These are phyloP conservation scores for Nakazawaea ambrosiae DNA, from an alignment of 805 yeast species.

Conservation along the genomic window DNA sequence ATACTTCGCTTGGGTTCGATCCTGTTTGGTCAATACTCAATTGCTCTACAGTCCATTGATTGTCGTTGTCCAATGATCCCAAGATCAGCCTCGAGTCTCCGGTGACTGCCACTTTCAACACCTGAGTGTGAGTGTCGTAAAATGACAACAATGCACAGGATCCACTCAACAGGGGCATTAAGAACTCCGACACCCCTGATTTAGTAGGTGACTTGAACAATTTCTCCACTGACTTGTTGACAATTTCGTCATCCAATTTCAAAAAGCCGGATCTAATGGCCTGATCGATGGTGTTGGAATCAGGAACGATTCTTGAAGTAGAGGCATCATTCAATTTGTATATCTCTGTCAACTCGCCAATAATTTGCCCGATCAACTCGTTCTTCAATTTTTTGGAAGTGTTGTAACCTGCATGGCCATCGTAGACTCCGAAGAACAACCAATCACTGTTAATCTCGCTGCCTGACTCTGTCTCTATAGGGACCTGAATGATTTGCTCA, in stretches of 20 bases:
- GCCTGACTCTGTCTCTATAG: slow-evolving; percentile 57
- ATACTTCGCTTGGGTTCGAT: slow-evolving; percentile 80
- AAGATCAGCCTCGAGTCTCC: slow-evolving; percentile 94
- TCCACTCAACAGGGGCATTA: slow-evolving; percentile 93
- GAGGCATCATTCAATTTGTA: slow-evolving; percentile 46
- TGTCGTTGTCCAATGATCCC: slow-evolving; percentile 58
- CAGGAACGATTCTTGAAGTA: slow-evolving; percentile 50
- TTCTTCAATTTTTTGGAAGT: slow-evolving; percentile 84
- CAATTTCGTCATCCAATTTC: slow-evolving; percentile 81
- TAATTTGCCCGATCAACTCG: slow-evolving; percentile 68
- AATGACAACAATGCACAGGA: slow-evolving; percentile 87
- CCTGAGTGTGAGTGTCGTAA: slow-evolving; percentile 68
- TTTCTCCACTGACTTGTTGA: slow-evolving; percentile 62
- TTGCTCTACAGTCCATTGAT: slow-evolving; percentile 83
- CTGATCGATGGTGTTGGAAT: slow-evolving; percentile 62
- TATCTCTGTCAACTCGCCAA: slow-evolving; percentile 63
- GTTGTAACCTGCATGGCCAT: slow-evolving; percentile 96
- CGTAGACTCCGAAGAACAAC: slow-evolving; percentile 93
- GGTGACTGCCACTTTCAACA: slow-evolving; percentile 84
- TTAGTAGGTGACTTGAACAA: slow-evolving; percentile 60
- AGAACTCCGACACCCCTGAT: slow-evolving; percentile 61
- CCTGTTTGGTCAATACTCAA: slow-evolving; percentile 93
- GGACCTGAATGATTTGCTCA: slow-evolving; percentile 72
- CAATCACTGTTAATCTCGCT: slow-evolving; percentile 55
- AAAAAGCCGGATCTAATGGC: slow-evolving; percentile 79